Base-by-base conservation (phyloP, 1,284 basidiomycete genomes). In the Sutorius eximius region DNA sequence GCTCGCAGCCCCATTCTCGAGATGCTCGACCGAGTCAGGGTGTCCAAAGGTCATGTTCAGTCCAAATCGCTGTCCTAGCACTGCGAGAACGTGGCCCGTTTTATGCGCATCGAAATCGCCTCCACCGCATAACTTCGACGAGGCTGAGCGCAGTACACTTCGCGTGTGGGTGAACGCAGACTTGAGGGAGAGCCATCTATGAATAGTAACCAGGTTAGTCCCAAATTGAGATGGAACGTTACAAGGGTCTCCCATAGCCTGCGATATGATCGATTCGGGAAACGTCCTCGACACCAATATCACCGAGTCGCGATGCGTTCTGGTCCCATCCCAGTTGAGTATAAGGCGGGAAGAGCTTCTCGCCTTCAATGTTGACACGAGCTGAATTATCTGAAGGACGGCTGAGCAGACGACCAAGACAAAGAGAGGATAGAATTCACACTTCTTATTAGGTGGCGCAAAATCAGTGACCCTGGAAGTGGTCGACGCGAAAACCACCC, bases 401-500 rank as follows among this genome's bases (percentile, higher is more conserved):
- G 8, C 1, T 43, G 2, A 43, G 27, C 11, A 6, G 24, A 11
- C 7, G 3, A 10, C n/a, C 16, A 12, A 27, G 7, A 29, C 16
- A 13, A n/a, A 7, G 24, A 11, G 22, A 16, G n/a, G n/a, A 38
- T 8, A 29, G 10, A 3, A 27, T 27, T 0, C 6, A 22, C 58
- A 3, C 27, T 22, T 59, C 7, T 53, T 24, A 27, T 51, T 49
- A 5, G 51, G 60, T 0, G 45, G 57, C 0, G 45, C 52, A 30
- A 61, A 57, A 29, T 62, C 43, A 0, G 48, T 27, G 8, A 63
- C 47, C 15, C 45, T 53, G 18, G 61, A 52, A 11, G 54, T 58
- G 0, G 61, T 61, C 0, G 53, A 61, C 1, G 58, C 51, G 15
- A 63, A 63, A 12, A 50, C 53, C 0, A 61, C 51, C 61, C 61